Conservation (phyloP, 2,329 filamentous ascomycete species). For the Phaeosphaeria sp. region DNA sequence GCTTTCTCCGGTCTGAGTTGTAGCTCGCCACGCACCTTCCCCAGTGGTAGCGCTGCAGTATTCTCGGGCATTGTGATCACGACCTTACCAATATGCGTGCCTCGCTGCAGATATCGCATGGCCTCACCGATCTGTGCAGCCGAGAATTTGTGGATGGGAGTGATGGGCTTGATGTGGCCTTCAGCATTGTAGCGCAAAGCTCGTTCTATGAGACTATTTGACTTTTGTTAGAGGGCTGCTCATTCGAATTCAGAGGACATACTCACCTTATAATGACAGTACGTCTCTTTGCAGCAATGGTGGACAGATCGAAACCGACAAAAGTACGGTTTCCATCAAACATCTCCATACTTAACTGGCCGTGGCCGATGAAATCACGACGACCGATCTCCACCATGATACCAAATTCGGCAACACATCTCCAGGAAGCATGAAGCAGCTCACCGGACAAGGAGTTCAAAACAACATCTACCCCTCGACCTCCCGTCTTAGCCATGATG, state of each 20-base stretch:
- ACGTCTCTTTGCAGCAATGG: neutral
- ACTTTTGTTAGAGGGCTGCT: neutral
- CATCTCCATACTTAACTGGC: constrained; percentile 4
- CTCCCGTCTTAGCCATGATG: constrained; percentile 31
- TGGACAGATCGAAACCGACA: neutral
- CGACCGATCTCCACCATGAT: constrained; percentile 28
- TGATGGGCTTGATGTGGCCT: constrained; percentile 11
- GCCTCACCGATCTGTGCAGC: constrained; percentile 1
- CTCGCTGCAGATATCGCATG: neutral
- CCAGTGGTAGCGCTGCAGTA: constrained; percentile 43
- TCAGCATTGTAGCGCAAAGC: constrained; percentile 2
- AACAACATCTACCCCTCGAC: constrained; percentile 44
- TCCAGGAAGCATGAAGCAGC: constrained; percentile 48
- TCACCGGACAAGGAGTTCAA: constrained; percentile 39
- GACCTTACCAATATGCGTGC: neutral
- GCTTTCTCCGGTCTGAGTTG: constrained; percentile 3
- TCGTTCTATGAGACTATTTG: neutral
- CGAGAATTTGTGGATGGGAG: constrained; percentile 23
- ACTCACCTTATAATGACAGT: neutral
- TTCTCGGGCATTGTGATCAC: neutral
- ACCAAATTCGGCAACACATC: constrained; percentile 48
- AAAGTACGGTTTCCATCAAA: constrained; percentile 4
- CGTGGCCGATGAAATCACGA: constrained; percentile 19
- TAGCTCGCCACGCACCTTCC: constrained; percentile 40
- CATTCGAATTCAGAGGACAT: neutral